These are phyloP conservation scores for Fusarium mexicanum DNA, from an alignment of 2,329 filamentous ascomycete species.

Conservation along the genomic window DNA sequence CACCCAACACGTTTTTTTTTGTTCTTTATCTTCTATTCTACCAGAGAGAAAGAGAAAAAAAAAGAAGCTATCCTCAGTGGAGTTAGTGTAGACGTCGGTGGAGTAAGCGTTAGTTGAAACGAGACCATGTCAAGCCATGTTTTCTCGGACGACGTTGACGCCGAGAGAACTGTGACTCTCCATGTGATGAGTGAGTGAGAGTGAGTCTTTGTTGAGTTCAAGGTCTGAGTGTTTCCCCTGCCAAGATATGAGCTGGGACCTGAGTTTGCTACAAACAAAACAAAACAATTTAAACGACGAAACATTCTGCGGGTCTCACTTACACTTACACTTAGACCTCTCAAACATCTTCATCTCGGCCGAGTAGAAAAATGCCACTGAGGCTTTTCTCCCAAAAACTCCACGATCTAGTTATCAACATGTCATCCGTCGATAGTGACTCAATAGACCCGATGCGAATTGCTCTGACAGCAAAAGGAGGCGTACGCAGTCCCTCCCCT, in stretches of 20 bases:
- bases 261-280: neutral
- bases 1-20: neutral
- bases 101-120: constrained; percentile 7
- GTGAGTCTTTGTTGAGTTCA: neutral
- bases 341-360: neutral
- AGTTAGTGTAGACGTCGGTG: neutral
- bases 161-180: neutral
- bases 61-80: neutral
- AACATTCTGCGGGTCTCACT: constrained; percentile 4
- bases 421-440: constrained; percentile 6
- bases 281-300: neutral
- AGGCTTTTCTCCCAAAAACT: neutral
- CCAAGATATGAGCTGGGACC: neutral
- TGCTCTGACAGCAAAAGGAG: neutral
- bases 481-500: neutral
- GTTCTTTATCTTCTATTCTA: neutral
- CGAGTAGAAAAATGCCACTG: neutral
- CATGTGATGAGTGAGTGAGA: neutral
- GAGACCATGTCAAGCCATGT: neutral
- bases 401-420: neutral
- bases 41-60: neutral
- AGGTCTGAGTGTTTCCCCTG: neutral
- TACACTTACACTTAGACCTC: neutral
- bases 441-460: neutral
- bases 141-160: neutral